phyloP scores from a whole-genome alignment of 768 basidiomycete genomes.

The Hygrocybe punicea region DNA sequence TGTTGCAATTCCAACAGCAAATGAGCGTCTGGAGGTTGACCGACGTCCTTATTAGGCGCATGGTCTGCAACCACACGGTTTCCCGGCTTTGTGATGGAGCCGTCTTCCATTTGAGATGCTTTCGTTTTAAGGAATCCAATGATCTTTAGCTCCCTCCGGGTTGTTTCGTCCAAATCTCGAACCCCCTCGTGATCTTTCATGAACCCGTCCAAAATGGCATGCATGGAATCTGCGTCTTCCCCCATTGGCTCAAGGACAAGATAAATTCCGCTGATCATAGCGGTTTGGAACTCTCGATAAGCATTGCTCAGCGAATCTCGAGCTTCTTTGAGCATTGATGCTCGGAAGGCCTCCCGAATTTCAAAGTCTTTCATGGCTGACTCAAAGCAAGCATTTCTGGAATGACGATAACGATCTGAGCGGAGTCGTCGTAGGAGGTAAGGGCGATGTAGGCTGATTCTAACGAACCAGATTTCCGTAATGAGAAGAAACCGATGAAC shows the following conservation, averaged over 20 bases:
- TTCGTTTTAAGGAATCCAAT: slow-evolving; percentile 78
- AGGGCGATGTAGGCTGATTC: slow-evolving; percentile 81
- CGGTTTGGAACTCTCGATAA: slow-evolving; percentile 84
- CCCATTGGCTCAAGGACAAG: slow-evolving; percentile 77
- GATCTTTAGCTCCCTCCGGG: slow-evolving; percentile 75
- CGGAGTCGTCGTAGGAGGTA: slow-evolving; percentile 78
- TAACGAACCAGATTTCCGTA: slow-evolving; percentile 85
- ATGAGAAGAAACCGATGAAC: slow-evolving; percentile 85
- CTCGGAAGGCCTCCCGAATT: slow-evolving; percentile 67
- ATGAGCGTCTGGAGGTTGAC: slow-evolving; percentile 44
- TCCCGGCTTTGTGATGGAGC: not conserved
- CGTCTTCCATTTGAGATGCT: slow-evolving; percentile 50
- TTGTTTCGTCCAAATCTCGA: slow-evolving; percentile 78
- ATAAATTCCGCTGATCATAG: slow-evolving; percentile 87
- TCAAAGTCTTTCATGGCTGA: slow-evolving; percentile 85
- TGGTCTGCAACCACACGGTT: not conserved
- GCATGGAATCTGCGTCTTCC: slow-evolving; percentile 66
- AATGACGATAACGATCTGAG: slow-evolving; percentile 77
- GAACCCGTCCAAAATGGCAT: slow-evolving; percentile 74
- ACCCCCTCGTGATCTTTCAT: slow-evolving; percentile 62
- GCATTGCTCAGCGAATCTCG: slow-evolving; percentile 73
- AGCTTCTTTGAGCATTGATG: slow-evolving; percentile 57
- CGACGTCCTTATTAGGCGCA: slow-evolving; percentile 17
- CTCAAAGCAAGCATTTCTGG: slow-evolving; percentile 84
- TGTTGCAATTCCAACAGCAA: slow-evolving; percentile 49